Conservation (phyloP, 352 stramenopile species). For the Globisporangium middletonii region DNA sequence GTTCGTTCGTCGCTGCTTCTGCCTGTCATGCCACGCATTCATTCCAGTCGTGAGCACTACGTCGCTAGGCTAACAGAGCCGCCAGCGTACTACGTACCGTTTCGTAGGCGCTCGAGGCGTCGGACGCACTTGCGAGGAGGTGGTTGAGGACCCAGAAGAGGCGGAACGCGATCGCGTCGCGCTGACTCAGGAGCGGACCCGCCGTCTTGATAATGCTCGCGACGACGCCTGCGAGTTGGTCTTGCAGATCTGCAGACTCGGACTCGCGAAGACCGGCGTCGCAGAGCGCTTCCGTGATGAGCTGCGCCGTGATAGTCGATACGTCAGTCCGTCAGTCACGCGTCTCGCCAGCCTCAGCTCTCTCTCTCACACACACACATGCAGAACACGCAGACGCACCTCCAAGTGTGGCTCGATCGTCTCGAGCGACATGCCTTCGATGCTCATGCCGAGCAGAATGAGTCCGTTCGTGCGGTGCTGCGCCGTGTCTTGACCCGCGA, state of each 20-base stretch:
- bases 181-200: constrained; percentile 26
- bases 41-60: neutral
- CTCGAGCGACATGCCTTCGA: constrained; percentile 64
- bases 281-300: constrained; percentile 69
- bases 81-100: constrained; percentile 21
- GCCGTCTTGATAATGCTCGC: constrained; percentile 56
- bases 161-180: constrained; percentile 52
- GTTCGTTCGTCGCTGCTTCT: constrained; percentile 19
- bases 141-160: constrained; percentile 82
- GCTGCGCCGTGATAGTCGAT: constrained; percentile 10
- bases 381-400: constrained; percentile 13
- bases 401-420: constrained; percentile 60
- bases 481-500: constrained; percentile 68
- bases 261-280: constrained; percentile 64
- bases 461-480: constrained; percentile 77
- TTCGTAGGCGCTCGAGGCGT: constrained; percentile 44
- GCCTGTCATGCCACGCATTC: constrained; percentile 24
- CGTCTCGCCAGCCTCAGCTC: neutral
- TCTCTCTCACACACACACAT: no score
- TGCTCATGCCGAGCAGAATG: constrained; percentile 73
- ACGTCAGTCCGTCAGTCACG: neutral
- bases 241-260: constrained; percentile 63
- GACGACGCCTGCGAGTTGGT: constrained; percentile 57
- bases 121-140: constrained; percentile 47
- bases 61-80: no score